These are phyloP conservation scores for Saitozyma podzolica DNA, from an alignment of 768 basidiomycete species.

Conservation along the genomic window DNA sequence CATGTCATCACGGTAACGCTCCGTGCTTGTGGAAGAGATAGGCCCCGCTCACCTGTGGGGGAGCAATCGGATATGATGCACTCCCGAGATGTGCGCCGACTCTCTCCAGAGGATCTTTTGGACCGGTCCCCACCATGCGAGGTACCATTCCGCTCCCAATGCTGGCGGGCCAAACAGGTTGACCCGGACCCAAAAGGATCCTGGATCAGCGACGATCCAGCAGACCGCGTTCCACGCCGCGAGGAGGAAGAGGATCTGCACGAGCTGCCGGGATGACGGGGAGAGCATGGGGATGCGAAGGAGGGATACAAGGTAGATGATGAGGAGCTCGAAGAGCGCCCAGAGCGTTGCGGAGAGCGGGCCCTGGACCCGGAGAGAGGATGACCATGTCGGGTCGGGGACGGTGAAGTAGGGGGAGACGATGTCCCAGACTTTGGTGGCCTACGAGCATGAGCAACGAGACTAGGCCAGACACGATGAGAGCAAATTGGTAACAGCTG, in stretches of 20 bases:
- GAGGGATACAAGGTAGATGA: conserved; percentile 43
- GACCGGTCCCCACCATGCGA: conserved; percentile 33
- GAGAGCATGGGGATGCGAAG: conserved; percentile 54
- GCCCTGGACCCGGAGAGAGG: conserved; percentile 54
- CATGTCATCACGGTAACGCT: not conserved
- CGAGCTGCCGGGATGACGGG: conserved; percentile 39
- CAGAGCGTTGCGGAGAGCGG: conserved; percentile 33
- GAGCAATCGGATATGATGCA: conserved; percentile 88
- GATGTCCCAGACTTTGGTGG: conserved; percentile 74
- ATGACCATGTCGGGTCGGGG: conserved; percentile 56
- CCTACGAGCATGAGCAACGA: conserved; percentile 55
- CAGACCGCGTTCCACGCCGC: conserved; percentile 42
- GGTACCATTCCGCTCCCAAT: conserved; percentile 33
- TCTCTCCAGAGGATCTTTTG: conserved; percentile 14
- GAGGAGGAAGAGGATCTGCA: conserved; percentile 28
- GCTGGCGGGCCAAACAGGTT: conserved; percentile 27
- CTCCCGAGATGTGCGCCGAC: conserved; percentile 58
- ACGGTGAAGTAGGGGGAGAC: conserved; percentile 58
- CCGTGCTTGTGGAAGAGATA: too few relatives aligned
- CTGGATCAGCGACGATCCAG: conserved; percentile 45
- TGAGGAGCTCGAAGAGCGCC: conserved; percentile 42
- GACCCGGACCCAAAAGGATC: conserved; percentile 12
- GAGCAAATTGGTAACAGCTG: too few relatives aligned
- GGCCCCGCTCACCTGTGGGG: conserved; percentile 63
- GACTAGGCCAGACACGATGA: too few relatives aligned